phyloP scores from a whole-genome alignment of 495 filamentous ascomycete species.

The Hypoxylon intermedium region DNA sequence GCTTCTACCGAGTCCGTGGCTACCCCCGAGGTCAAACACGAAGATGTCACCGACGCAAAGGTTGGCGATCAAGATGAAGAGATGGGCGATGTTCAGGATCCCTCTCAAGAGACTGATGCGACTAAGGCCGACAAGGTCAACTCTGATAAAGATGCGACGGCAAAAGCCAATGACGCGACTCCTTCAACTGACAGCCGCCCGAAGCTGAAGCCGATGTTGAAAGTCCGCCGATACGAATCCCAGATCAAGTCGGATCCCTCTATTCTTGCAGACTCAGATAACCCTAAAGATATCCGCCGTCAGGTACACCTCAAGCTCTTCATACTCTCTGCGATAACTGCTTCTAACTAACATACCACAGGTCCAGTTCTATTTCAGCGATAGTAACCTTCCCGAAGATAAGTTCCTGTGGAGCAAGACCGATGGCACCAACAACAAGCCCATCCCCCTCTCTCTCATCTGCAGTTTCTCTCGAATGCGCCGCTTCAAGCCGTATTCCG shows the following conservation, averaged over 20 bases:
- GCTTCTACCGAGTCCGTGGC: background rate
- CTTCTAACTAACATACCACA: constrained; percentile 46
- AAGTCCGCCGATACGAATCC: constrained; percentile 23
- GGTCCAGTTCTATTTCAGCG: constrained; percentile 98
- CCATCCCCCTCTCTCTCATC: constrained; percentile 77
- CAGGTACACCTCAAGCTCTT: constrained; percentile 61
- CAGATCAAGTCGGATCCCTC: constrained; percentile 69
- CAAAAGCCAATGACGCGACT: background rate
- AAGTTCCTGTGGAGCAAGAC: constrained; percentile 81
- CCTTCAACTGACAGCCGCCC: constrained; percentile 19
- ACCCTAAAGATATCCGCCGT: constrained; percentile 77
- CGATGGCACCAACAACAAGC: constrained; percentile 76
- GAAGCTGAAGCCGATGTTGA: constrained; percentile 34
- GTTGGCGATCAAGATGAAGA: no score
- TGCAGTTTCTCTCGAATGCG: constrained; percentile 92
- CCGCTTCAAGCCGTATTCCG: constrained; percentile 82
- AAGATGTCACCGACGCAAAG: constrained; percentile 15
- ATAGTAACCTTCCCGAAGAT: constrained; percentile 87
- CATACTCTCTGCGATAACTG: background rate
- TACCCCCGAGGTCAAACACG: constrained; percentile 9
- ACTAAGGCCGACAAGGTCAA: constrained; percentile 1
- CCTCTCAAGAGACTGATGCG: constrained; percentile 22
- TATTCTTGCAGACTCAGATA: constrained; percentile 67
- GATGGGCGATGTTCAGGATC: constrained; percentile 12
- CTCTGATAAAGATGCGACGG: constrained; percentile 2